Conservation (phyloP, 805 yeast species). For the Candida piceae region DNA sequence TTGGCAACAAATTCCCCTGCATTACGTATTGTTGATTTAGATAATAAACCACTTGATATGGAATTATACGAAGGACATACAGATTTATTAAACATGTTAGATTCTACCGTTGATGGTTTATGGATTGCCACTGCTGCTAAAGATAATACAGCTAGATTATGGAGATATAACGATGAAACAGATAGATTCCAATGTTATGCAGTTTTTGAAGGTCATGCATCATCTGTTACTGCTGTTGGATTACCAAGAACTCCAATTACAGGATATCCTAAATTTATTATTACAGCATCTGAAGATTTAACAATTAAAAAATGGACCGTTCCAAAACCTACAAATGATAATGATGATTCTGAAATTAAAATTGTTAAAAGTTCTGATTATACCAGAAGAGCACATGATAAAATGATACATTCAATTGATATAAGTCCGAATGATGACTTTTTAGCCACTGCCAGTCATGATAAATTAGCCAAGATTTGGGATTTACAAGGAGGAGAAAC, state of each 20-base stretch:
- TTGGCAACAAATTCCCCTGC: constrained; percentile 93
- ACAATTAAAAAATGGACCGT: constrained; percentile 84
- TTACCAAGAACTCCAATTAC: constrained; percentile 51
- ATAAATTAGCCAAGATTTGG: constrained; percentile 90
- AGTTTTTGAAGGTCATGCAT: constrained; percentile 78
- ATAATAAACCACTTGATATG: constrained; percentile 53
- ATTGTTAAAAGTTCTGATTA: constrained; percentile 63
- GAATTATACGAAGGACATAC: constrained; percentile 73
- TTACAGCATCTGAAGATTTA: constrained; percentile 82
- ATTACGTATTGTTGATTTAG: constrained; percentile 65
- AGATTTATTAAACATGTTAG: constrained; percentile 79
- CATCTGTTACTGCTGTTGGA: constrained; percentile 78
- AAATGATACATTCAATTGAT: constrained; percentile 87
- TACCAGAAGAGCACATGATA: constrained; percentile 95
- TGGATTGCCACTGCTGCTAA: constrained; percentile 94
- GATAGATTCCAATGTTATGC: constrained; percentile 45
- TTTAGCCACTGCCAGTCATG: constrained; percentile 93
- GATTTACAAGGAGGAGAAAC: constrained; percentile 80
- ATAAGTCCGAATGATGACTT: constrained; percentile 84
- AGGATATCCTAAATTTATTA: constrained; percentile 55
- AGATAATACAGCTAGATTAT: constrained; percentile 78
- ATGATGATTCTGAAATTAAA: constrained; percentile 9
- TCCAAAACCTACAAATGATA: constrained; percentile 36
- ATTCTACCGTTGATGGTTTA: constrained; percentile 68
- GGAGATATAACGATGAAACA: constrained; percentile 55